Percentiles rank a stretch among this genome's conserved stretches.
These are phyloP conservation scores for Zymoseptoria passerinii DNA, from an alignment of 2,329 filamentous ascomycete genomes.

Conservation along the genomic window DNA sequence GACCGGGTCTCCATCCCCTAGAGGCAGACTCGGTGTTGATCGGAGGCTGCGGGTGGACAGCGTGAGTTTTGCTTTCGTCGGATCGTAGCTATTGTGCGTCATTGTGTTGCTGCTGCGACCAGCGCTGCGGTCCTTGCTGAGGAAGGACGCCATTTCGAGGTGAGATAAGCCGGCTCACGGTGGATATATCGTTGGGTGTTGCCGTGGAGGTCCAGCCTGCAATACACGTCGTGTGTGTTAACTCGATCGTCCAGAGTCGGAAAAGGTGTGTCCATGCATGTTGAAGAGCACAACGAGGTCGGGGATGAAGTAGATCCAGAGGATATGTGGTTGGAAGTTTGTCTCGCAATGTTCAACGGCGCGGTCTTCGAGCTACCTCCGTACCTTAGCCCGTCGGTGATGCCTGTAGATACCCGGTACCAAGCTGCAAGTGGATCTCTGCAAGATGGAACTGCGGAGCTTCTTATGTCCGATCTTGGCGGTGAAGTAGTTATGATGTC, in stretches of 20 bases:
- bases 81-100: constrained; percentile 3
- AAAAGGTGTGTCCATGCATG: neutral
- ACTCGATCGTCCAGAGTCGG: neutral
- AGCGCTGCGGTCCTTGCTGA: constrained; percentile 8
- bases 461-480: too few relatives aligned
- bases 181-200: neutral
- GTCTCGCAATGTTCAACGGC: neutral
- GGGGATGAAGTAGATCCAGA: neutral
- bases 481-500: too few relatives aligned
- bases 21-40: constrained; percentile 6
- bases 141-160: neutral
- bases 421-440: too few relatives aligned
- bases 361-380: too few relatives aligned
- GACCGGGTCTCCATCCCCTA: constrained; percentile 2
- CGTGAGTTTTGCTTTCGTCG: constrained; percentile 8
- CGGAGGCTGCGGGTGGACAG: constrained; percentile 11
- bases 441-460: too few relatives aligned
- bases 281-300: neutral
- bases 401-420: too few relatives aligned
- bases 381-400: too few relatives aligned
- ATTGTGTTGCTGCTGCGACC: constrained; percentile 14
- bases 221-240: neutral
- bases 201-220: neutral
- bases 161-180: neutral
- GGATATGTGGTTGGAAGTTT: neutral